phyloP scores from a whole-genome alignment of 768 basidiomycete genomes.

The Peribolospora baueri region DNA sequence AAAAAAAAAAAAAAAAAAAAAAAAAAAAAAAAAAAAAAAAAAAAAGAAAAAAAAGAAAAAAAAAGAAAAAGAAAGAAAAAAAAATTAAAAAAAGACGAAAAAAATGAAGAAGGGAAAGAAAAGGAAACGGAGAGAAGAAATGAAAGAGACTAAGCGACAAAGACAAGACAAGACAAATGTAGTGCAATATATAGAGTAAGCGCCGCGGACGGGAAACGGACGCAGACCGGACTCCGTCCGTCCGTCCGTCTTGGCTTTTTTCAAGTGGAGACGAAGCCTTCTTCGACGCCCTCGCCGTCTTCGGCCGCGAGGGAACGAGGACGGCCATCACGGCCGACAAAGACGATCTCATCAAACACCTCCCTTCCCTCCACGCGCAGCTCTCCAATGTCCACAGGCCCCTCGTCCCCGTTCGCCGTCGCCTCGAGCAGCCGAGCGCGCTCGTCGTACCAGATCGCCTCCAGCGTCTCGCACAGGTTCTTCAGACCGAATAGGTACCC shows the following conservation, averaged over 20 bases:
- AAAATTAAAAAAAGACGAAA: not conserved
- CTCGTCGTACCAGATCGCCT: constrained; percentile 70
- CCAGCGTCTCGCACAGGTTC: constrained; percentile 49
- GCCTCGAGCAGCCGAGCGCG: constrained; percentile 40
- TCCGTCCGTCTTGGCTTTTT: constrained; percentile 1
- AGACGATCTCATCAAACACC: constrained; percentile 51
- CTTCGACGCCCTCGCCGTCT: too few relatives aligned
- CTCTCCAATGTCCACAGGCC: constrained; percentile 27
- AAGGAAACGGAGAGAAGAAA: not conserved
- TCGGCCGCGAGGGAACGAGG: too few relatives aligned
- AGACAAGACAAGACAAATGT: too few relatives aligned
- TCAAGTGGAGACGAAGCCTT: too few relatives aligned
- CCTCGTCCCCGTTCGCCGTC: constrained; percentile 18
- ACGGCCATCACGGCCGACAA: too few relatives aligned
- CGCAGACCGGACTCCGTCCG: not conserved
- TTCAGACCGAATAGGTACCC: constrained; percentile 82
- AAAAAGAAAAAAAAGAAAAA: not conserved
- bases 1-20: too few relatives aligned
- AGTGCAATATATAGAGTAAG: not conserved
- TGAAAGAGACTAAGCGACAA: not conserved
- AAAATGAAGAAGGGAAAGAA: not conserved
- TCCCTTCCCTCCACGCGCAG: constrained; percentile 49
- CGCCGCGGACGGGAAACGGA: constrained; percentile 3
- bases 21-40: not conserved
- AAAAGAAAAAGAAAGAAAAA: not conserved